phyloP scores from a whole-genome alignment of 2,329 filamentous ascomycete species.

The Pestalotiopsis sp. region DNA sequence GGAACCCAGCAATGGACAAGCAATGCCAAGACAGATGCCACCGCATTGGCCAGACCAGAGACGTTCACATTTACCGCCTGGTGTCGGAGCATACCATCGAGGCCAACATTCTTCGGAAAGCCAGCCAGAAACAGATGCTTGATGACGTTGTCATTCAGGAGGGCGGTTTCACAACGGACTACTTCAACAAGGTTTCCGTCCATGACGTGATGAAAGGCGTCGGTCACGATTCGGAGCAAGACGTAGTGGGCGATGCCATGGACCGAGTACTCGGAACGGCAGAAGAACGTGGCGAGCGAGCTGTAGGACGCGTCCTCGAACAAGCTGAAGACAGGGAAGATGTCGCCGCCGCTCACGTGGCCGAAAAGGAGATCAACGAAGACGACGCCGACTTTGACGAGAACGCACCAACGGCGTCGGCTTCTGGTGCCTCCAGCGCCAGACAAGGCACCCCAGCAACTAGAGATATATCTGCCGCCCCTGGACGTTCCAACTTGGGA shows the following conservation, averaged over 20 bases:
- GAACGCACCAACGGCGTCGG: slow-evolving; percentile 46
- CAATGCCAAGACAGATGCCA: slow-evolving; percentile 98
- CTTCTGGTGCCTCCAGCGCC: slow-evolving; percentile 53
- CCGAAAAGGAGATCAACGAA: slow-evolving; percentile 85
- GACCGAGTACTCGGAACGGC: slow-evolving; percentile 77
- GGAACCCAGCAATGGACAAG: slow-evolving; percentile 99
- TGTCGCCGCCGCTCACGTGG: slow-evolving; percentile 81
- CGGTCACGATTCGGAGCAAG: slow-evolving; percentile 51
- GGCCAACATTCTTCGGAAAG: slow-evolving; percentile 95
- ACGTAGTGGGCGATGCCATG: slow-evolving; percentile 67
- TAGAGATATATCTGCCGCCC: slow-evolving; percentile 37
- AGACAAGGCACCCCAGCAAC: slow-evolving; percentile 51
- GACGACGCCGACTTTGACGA: slow-evolving; percentile 87
- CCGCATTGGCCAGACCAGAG: slow-evolving; percentile 94
- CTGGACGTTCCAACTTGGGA: slow-evolving; percentile 38
- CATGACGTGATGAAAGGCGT: slow-evolving; percentile 68
- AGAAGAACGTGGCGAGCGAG: slow-evolving; percentile 61
- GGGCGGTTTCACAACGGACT: slow-evolving; percentile 95
- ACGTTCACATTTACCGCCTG: slow-evolving; percentile 96
- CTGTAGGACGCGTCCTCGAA: slow-evolving; percentile 75
- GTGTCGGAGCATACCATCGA: slow-evolving; percentile 95
- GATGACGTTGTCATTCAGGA: slow-evolving; percentile 99
- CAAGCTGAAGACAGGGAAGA: slow-evolving; percentile 90
- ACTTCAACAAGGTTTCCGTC: slow-evolving; percentile 78
- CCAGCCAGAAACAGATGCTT: slow-evolving; percentile 95